Conservation (phyloP, 345 rosid species). For the Murraya koenigii region DNA sequence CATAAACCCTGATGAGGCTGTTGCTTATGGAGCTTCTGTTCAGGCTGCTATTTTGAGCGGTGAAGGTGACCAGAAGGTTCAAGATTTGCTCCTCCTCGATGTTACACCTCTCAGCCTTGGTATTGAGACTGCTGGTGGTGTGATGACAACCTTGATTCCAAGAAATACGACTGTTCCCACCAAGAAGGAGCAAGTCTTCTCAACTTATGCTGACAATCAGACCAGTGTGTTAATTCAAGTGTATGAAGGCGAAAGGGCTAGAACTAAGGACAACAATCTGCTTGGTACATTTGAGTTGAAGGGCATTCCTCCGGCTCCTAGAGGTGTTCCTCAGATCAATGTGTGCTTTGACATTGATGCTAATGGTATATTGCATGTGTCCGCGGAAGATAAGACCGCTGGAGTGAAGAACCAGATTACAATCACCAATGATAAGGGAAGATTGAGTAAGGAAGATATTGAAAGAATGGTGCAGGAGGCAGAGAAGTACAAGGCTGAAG, state of each 20-base stretch:
- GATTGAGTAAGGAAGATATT: conserved; percentile 35
- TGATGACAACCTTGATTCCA: conserved; percentile 30
- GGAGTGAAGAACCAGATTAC: conserved; percentile 35
- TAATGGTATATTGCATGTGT: conserved; percentile 28
- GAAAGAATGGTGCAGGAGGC: conserved; percentile 40
- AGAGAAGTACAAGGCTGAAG: conserved; percentile 32
- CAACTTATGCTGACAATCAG: conserved; percentile 35
- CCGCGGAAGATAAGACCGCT: conserved; percentile 31
- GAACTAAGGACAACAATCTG: conserved; percentile 35
- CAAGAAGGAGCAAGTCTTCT: conserved; percentile 37
- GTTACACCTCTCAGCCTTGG: conserved; percentile 39
- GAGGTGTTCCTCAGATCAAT: conserved; percentile 34
- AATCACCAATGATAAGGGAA: conserved; percentile 34
- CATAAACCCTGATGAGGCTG: conserved; percentile 36
- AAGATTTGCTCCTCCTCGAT: conserved; percentile 32
- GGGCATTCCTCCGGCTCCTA: conserved; percentile 36
- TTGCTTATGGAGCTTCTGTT: conserved; percentile 29
- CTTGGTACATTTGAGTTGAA: conserved; percentile 28
- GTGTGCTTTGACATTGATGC: conserved; percentile 31
- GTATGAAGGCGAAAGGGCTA: conserved; percentile 32
- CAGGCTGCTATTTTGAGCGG: conserved; percentile 29
- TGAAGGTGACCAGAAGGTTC: conserved; percentile 32
- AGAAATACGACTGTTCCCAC: conserved; percentile 34
- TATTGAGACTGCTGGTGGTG: conserved; percentile 34
- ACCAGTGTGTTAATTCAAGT: conserved; percentile 34